Evolutionary conservation across 805 yeast genomes (phyloP).

Genomic region (Hemisphaericaspora nanyangensis): DNA sequence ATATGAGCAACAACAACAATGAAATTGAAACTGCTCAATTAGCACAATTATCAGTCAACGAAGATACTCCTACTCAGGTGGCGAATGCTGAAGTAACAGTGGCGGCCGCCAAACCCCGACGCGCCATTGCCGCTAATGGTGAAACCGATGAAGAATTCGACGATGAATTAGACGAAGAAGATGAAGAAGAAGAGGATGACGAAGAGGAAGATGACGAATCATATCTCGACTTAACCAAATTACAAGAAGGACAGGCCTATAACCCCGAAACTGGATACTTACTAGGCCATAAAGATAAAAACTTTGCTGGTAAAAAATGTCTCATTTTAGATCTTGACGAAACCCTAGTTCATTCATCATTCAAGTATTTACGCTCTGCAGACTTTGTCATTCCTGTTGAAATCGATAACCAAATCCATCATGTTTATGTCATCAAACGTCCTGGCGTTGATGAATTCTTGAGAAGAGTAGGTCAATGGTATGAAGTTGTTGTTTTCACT

Average conservation of each 20-base stretch:
- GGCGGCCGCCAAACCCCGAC: background rate
- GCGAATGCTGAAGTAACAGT: background rate
- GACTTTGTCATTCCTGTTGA: constrained; percentile 98
- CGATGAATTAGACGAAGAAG: constrained; percentile 6
- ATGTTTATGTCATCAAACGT: constrained; percentile 92
- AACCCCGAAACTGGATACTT: constrained; percentile 62
- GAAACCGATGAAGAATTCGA: constrained; percentile 4
- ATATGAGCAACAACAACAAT: background rate
- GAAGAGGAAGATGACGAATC: constrained; percentile 14
- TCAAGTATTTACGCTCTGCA: constrained; percentile 85
- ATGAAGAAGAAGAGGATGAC: constrained; percentile 6
- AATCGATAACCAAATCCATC: constrained; percentile 87
- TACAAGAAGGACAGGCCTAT: constrained; percentile 70
- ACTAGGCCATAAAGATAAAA: constrained; percentile 50
- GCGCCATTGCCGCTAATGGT: background rate
- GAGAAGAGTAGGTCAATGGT: constrained; percentile 75
- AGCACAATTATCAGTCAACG: background rate
- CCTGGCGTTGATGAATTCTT: constrained; percentile 98
- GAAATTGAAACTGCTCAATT: background rate
- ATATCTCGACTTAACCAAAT: constrained; percentile 23
- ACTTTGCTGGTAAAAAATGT: constrained; percentile 69
- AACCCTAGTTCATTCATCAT: constrained; percentile 92
- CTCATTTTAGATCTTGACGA: constrained; percentile 91
- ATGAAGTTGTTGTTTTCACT: constrained; percentile 94
- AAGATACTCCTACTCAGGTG: constrained; percentile 4